These are phyloP conservation scores for Paxillus ammoniavirescens DNA, from an alignment of 768 basidiomycete species.

Conservation along the genomic window DNA sequence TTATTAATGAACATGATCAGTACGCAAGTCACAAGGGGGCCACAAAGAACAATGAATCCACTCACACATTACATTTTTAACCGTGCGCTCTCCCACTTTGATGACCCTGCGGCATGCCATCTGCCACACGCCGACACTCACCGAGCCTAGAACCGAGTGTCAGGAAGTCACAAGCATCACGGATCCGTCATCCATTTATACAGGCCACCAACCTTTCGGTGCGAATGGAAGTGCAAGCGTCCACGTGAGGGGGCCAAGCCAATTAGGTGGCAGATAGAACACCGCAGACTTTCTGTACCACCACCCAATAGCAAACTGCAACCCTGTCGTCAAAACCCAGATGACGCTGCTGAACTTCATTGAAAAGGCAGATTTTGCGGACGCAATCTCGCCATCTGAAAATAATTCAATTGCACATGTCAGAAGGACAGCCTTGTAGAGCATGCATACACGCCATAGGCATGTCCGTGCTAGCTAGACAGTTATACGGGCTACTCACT, in stretches of 20 bases:
- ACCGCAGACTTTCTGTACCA: conserved; percentile 90
- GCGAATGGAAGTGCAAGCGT: conserved; percentile 89
- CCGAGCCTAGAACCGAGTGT: conserved; percentile 57
- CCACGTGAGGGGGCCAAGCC: conserved; percentile 90
- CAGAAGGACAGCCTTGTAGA: neutral
- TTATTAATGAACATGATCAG: neutral
- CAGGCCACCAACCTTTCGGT: conserved; percentile 60
- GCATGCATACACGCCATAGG: neutral
- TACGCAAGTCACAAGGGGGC: neutral
- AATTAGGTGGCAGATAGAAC: conserved; percentile 88
- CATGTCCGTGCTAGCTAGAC: neutral
- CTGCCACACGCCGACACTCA: conserved; percentile 93
- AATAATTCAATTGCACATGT: neutral
- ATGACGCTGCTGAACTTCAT: conserved; percentile 69
- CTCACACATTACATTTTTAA: conserved; percentile 59
- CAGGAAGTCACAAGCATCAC: neutral
- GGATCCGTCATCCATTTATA: neutral
- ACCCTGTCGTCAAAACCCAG: conserved; percentile 86
- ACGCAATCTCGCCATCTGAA: conserved; percentile 65
- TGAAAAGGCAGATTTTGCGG: conserved; percentile 60
- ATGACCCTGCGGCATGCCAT: conserved; percentile 92
- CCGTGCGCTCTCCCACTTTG: conserved; percentile 67
- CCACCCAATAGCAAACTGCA: conserved; percentile 84
- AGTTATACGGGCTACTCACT: conserved; percentile 54
- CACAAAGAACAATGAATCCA: conserved; percentile 6